Base-by-base conservation (phyloP, 1,284 basidiomycete species). In the Rhodotorula sp. region DNA sequence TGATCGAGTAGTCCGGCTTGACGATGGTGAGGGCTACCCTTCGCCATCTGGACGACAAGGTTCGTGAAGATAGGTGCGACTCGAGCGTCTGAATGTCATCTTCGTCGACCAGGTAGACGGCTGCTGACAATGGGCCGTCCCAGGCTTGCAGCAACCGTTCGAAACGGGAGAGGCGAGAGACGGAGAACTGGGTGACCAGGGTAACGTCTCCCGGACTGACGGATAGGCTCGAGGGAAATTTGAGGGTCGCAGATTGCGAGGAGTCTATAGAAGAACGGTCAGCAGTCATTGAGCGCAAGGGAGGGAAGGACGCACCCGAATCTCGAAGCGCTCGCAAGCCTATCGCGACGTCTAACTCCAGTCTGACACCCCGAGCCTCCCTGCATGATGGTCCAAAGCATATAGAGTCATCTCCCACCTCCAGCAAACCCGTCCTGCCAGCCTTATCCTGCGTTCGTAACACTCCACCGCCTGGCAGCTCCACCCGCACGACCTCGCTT, bases 71-170 rank as follows among this genome's bases (percentile, higher is more conserved):
- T 11, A 67, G 50, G 44, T 70, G 34, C 3, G n/a, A 26, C 9
- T 52, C 47, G 40, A 71, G 61, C 0, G n/a, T 22, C 2, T 22
- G 8, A 28, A 67, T 50, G 54, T 71, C 70, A 22, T 16, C 4
- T 9, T 53, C 51, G 48, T 71, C 70, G 28, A 68, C 68, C 57
- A 71, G 67, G 64, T 71, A 71, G 59, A 71, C 63, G 4, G 67
- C 53, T 4, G 56, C 48, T 28, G 70, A 62, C 44, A 71, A 3
- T 9, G 67, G 70, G 4, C 67, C 70, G 53, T 65, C 53, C 70
- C 70, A 71, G 1, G 37, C 26, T 16, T 34, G n/a, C 24, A 69
- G 59, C 26, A 59, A 56, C 20, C 67, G 70, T 31, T 69, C 67
- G 57, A 71, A 69, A 6, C 70, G 67, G 13, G 24, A 16, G 10